Base-by-base conservation (phyloP, 2,329 filamentous ascomycete species). In the Trichoderma oligosporum region DNA sequence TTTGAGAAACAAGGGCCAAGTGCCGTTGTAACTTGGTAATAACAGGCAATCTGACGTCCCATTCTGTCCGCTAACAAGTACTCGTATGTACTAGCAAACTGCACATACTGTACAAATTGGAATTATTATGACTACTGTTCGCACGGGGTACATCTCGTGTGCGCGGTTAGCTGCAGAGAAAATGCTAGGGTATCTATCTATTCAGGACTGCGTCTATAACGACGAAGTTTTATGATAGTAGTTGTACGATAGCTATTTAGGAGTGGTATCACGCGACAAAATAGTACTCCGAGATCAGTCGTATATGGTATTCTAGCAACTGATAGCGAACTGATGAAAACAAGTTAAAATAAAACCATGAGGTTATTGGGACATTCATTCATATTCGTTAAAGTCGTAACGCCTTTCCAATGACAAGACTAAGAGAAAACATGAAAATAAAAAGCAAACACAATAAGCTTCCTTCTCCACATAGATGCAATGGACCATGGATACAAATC, bases 401-500 rank as follows among this genome's bases (percentile, higher is more conserved):
- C 33, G 24, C 41, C 31, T 29, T 33, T 20, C 33, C 41, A 8
- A 45, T 36, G 33, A 41, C 16, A 45, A 20, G 22, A 45, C 14
- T 31, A 31, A 31, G 27, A n/a, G n/a, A n/a, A 31, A 46, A 22
- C 18, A 14, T 14, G 1, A 35, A 36, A 45, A 35, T 7, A 4
- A 45, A 45, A 35, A 1, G 7, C 20, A 22, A 45, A 22, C 3
- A 22, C 7, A 29, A 16, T 12, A n/a, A 7, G 9, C 45, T n/a
- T 8, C 16, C 33, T 18, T 16, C 46, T 11, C n/a, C 24, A 25
- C 29, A 45, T 36, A 18, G 36, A 45, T 31, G 27, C 38, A 36
- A 45, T 38, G n/a, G 39, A 29, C 41, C 51, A 45, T 44, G 49
- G 20, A 54, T 55, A 31, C 41, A 29, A 46, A 18, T 38, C 38